These are phyloP conservation scores for Saccharomycopsis synnaedendra DNA, from an alignment of 805 yeast species.

Conservation along the genomic window DNA sequence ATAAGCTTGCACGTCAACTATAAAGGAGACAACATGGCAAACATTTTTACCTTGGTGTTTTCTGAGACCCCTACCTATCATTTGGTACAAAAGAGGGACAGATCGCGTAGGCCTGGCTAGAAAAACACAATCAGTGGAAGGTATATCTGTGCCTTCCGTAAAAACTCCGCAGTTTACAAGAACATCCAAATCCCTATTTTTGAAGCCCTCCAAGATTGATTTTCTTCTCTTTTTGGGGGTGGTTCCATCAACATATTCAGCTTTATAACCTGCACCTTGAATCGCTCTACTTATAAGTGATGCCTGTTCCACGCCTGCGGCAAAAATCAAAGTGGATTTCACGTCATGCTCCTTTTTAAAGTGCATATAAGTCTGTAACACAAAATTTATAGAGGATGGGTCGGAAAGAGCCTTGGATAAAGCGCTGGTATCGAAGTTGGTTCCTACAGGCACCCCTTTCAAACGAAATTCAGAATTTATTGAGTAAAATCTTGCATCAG, in stretches of 20 bases:
- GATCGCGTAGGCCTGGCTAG: slow-evolving; percentile 78
- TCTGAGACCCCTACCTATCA: slow-evolving; percentile 87
- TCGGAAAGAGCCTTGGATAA: slow-evolving; percentile 48
- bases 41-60: slow-evolving; percentile 44
- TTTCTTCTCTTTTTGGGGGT: slow-evolving; percentile 45
- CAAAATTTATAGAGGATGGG: slow-evolving; percentile 39
- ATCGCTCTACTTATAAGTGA: slow-evolving; percentile 40
- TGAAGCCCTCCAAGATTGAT: slow-evolving; percentile 44
- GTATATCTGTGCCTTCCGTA: slow-evolving; percentile 93
- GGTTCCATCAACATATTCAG: slow-evolving; percentile 60
- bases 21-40: slow-evolving; percentile 73
- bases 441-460: slow-evolving; percentile 18
- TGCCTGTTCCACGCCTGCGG: slow-evolving; percentile 66
- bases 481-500: slow-evolving; percentile 54
- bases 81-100: slow-evolving; percentile 59
- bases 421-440: slow-evolving; percentile 44
- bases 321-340: slow-evolving; percentile 64
- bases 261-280: slow-evolving; percentile 47
- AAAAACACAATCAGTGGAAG: slow-evolving; percentile 71
- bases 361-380: slow-evolving; percentile 41
- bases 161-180: slow-evolving; percentile 81
- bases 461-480: slow-evolving; percentile 29
- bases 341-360: slow-evolving; percentile 28
- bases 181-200: slow-evolving; percentile 51
- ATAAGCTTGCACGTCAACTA: slow-evolving; percentile 24